These are phyloP conservation scores for Didymella pinodella DNA, from an alignment of 2,329 filamentous ascomycete species.

Conservation along the genomic window DNA sequence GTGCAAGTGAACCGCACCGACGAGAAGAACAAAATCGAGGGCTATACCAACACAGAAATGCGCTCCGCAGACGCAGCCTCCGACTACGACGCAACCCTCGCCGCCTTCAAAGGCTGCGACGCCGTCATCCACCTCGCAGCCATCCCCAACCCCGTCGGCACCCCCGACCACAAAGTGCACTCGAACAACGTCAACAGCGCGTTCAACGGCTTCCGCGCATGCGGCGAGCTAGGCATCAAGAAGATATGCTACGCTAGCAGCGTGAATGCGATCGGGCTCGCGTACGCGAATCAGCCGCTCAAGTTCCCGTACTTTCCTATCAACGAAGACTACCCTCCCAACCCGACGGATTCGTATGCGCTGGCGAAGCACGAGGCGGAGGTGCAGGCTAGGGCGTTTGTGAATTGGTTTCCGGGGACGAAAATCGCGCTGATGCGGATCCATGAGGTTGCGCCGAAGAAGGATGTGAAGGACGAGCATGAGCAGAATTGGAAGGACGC, in stretches of 20 bases:
- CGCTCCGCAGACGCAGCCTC: slow-evolving; percentile 45
- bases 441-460: background rate
- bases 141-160: slow-evolving; percentile 49
- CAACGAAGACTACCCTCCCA: background rate
- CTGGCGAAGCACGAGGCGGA: background rate
- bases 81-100: slow-evolving; percentile 44
- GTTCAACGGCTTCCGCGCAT: slow-evolving; percentile 41
- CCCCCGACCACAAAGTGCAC: slow-evolving; percentile 44
- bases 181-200: slow-evolving; percentile 51
- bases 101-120: slow-evolving; percentile 49
- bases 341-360: background rate
- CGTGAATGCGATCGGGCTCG: background rate
- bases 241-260: background rate
- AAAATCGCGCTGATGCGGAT: background rate
- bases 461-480: background rate
- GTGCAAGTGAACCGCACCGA: slow-evolving; percentile 49
- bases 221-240: background rate
- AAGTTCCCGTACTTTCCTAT: background rate
- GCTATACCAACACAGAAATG: slow-evolving; percentile 46
- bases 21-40: slow-evolving; percentile 32
- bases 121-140: slow-evolving; percentile 50
- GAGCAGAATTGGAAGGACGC: background rate
- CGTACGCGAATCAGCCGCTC: background rate
- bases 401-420: background rate
- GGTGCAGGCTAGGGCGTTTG: background rate